Percentiles rank a stretch among this genome's conserved stretches.
phyloP scores from a whole-genome alignment of 345 rosid genomes.

The Eucalyptus pumila region DNA sequence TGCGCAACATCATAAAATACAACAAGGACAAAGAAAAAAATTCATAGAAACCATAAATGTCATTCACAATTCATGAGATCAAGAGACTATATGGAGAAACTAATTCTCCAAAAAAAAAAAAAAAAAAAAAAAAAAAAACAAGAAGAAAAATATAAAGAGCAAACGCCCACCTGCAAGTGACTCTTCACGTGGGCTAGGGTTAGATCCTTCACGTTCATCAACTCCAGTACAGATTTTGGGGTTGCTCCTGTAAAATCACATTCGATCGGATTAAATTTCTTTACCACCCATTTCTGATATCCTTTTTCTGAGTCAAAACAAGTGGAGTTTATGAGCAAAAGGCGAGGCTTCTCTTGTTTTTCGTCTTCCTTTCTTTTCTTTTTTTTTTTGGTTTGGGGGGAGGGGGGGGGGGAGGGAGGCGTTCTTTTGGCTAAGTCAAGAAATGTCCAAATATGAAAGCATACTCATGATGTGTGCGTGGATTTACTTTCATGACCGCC shows the following conservation, averaged over 20 bases:
- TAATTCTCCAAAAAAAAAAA: neutral
- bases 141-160: slow-evolving; percentile 1
- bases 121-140: neutral
- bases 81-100: neutral
- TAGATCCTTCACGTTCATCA: slow-evolving; percentile 99
- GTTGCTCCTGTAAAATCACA: slow-evolving; percentile 63
- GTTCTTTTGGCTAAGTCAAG: neutral
- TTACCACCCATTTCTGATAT: neutral
- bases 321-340: neutral
- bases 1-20: neutral
- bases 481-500: slow-evolving; percentile 92
- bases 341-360: neutral
- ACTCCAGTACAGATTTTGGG: slow-evolving; percentile 91
- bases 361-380: neutral
- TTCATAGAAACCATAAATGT: neutral
- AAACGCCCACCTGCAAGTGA: slow-evolving; percentile 81
- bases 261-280: neutral
- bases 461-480: neutral
- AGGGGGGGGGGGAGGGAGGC: accelerated
- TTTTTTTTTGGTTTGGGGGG: neutral
- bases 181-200: slow-evolving; percentile 99
- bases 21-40: neutral
- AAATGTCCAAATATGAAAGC: neutral
- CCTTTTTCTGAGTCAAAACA: neutral
- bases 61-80: neutral